These are phyloP conservation scores for Phaeotremella skinneri DNA, from an alignment of 768 basidiomycete genomes.

Conservation along the genomic window DNA sequence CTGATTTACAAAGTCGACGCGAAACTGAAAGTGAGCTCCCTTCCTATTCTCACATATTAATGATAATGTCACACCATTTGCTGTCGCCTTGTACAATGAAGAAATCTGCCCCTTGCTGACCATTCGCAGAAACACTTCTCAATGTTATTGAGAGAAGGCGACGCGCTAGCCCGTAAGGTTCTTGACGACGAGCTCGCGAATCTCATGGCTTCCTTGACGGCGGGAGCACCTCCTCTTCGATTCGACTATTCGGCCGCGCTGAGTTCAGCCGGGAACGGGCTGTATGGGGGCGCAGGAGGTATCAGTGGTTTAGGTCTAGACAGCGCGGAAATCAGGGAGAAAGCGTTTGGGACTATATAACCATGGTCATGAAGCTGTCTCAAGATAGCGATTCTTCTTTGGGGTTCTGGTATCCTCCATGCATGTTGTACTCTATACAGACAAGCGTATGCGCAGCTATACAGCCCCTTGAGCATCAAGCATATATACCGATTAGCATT, in stretches of 20 bases:
- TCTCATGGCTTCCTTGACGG: slow-evolving; percentile 21
- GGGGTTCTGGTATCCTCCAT: no score
- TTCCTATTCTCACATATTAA: background rate
- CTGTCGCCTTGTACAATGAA: background rate
- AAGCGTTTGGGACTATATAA: background rate
- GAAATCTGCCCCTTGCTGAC: no score
- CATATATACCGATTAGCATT: no score
- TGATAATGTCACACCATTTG: background rate
- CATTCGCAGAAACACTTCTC: slow-evolving; percentile 40
- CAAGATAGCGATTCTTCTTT: background rate
- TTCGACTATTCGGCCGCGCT: slow-evolving; percentile 32
- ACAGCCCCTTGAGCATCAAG: no score
- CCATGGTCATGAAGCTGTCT: no score
- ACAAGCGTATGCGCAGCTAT: no score
- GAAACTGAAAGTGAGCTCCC: slow-evolving; percentile 34
- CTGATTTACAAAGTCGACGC: slow-evolving; percentile 37
- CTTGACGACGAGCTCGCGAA: slow-evolving; percentile 36
- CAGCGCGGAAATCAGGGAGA: background rate
- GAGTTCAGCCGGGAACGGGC: slow-evolving; percentile 19
- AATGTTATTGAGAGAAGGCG: slow-evolving; percentile 34
- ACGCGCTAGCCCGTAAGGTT: slow-evolving; percentile 32
- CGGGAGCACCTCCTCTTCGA: slow-evolving; percentile 22
- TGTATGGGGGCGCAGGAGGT: slow-evolving; percentile 3
- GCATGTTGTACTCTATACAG: no score
- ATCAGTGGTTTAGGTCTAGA: background rate